Evolutionary conservation across 1,284 basidiomycete genomes (phyloP).

Genomic region (Pseudomicrostroma phylloplanum): DNA sequence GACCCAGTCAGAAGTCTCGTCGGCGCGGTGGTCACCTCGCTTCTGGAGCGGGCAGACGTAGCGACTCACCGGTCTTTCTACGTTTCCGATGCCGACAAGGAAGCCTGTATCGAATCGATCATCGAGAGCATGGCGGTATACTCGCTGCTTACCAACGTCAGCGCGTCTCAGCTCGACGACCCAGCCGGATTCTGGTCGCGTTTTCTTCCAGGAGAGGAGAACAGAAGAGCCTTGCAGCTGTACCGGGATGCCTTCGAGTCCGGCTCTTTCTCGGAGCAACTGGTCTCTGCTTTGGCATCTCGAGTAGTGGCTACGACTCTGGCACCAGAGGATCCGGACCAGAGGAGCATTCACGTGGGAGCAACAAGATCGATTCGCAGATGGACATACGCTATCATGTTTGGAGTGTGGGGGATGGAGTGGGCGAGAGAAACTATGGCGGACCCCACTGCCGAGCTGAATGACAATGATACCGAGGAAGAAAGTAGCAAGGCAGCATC

Average conservation of each 20-base stretch:
- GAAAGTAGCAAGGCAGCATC: conserved; percentile 6
- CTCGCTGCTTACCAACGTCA: conserved; percentile 22
- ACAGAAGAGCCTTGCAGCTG: conserved; percentile 6
- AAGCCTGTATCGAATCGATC: conserved; percentile 28
- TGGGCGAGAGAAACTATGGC: conserved; percentile 36
- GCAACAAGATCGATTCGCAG: conserved; percentile 25
- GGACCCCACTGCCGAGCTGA: conserved; percentile 16
- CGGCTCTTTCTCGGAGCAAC: conserved; percentile 19
- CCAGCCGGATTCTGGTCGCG: conserved; percentile 26
- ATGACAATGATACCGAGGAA: neutral
- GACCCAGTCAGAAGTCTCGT: conserved; percentile 39
- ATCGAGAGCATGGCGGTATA: conserved; percentile 38
- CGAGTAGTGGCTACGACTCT: conserved; percentile 20
- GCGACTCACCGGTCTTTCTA: conserved; percentile 19
- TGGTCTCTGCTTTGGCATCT: conserved; percentile 24
- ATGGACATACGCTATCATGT: conserved; percentile 30
- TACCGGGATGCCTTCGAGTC: conserved; percentile 25
- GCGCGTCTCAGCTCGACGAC: conserved; percentile 21
- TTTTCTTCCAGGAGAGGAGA: neutral
- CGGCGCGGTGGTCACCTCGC: conserved; percentile 20
- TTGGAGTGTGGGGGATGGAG: conserved; percentile 33
- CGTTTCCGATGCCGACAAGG: conserved; percentile 27
- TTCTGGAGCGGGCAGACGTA: conserved; percentile 4
- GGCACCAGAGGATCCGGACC: conserved; percentile 35
- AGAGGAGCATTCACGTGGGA: conserved; percentile 20